phyloP scores from a whole-genome alignment of 1,284 basidiomycete species.

The Ganoderma lucidum region DNA sequence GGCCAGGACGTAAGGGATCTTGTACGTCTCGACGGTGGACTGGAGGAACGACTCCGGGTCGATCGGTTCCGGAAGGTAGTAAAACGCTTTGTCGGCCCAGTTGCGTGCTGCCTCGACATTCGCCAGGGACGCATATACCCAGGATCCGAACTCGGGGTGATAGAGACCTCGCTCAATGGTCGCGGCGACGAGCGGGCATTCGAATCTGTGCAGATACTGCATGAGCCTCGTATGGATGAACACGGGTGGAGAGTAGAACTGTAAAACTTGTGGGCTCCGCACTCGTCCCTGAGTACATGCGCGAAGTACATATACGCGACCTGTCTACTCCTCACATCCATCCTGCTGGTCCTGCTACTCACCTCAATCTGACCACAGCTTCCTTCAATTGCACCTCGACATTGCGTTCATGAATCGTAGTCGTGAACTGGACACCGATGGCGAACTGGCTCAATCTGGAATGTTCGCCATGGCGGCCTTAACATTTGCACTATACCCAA shows the following conservation, averaged over 20 bases:
- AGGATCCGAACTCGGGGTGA: constrained; percentile 7
- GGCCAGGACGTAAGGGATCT: neutral
- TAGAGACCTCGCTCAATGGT: constrained; percentile 1
- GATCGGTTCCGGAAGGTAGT: neutral
- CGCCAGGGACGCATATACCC: constrained; percentile 3
- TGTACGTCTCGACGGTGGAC: neutral
- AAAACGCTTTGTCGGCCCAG: neutral
- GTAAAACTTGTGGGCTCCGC: neutral
- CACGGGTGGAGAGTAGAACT: neutral
- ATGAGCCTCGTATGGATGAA: neutral
- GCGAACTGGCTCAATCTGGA: neutral
- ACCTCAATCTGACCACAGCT: neutral
- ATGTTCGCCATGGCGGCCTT: no score
- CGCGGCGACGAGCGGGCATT: constrained; percentile 6
- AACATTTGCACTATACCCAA: no score
- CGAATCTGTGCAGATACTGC: neutral
- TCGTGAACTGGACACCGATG: constrained; percentile 1
- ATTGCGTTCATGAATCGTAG: neutral
- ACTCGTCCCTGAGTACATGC: neutral
- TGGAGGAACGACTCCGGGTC: neutral
- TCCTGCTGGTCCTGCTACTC: neutral
- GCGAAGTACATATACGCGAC: neutral
- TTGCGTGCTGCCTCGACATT: neutral
- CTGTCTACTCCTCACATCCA: neutral
- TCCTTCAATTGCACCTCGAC: neutral